Base-by-base conservation (phyloP, 495 filamentous ascomycete species). In the Friedmanniomyces simplex region DNA sequence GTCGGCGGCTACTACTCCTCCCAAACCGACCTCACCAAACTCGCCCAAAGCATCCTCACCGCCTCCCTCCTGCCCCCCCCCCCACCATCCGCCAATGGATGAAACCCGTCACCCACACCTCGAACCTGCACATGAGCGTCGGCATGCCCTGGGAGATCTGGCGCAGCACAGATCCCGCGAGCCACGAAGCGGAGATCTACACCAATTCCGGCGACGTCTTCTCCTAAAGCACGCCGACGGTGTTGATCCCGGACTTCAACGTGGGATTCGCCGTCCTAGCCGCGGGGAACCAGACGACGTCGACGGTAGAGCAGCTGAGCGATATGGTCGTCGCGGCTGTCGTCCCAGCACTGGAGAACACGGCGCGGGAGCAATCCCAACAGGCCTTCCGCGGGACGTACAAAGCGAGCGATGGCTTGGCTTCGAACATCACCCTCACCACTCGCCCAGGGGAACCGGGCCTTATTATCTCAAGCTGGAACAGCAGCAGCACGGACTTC, bases 401-500 rank as follows among this genome's bases (percentile, higher is more conserved):
- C 66, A 54, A 34, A 2, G 61, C 63, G 7, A 60, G 30, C 16
- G 56, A 56, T 22, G 20, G 26, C 34, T 2, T 58, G 10, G 63
- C 65, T 37, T 63, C 63, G 21, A 60, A 67, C 0, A 62, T 80
- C 14, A 58, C 64, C 0, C 46, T 81, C 12, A 64, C 56, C 0
- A 73, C 68, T 21, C 70, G 77, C 50, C 42, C 68, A 12, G 36
- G 34, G 4, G 59, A 71, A 6, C 76, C 76, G 0, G 79, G 77
- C 0, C 55, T 81, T 7, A 72, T 71, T 0, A 64, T 81, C 22
- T 67, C 73, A n/a, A 58, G 56, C 4, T 79, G 78, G 71, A 50
- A 75, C 0, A 76, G 72, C 61, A 79, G 80, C 53, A 73, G 76
- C 10, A 75, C 72, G 2, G 70, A 81, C 56, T 63, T 61, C 7